A percentile compares a stretch with the other conserved stretches of the same genome.
phyloP scores from a whole-genome alignment of 352 stramenopile species.

The Pythium insidiosum region DNA sequence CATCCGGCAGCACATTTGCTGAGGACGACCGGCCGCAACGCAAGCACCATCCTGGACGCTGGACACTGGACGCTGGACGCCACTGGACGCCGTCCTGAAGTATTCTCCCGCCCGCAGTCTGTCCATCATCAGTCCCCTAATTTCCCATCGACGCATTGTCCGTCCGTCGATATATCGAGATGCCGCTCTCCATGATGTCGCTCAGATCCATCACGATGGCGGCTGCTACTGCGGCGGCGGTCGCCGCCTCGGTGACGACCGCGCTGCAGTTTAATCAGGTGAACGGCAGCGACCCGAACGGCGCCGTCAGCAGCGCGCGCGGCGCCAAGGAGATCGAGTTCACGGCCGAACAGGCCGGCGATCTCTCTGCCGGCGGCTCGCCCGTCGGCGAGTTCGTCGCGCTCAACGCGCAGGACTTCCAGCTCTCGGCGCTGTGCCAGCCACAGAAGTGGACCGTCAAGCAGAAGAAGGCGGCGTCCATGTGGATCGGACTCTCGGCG shows the following conservation, averaged over 20 bases:
- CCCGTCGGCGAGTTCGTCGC: conserved; percentile 21
- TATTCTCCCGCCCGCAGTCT: too few species aligned
- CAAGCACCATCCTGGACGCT: too few species aligned
- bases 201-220: too few species aligned
- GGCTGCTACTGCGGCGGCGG: background rate
- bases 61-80: background rate
- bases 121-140: too few species aligned
- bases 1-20: too few species aligned
- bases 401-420: conserved; percentile 24
- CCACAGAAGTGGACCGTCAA: conserved; percentile 40
- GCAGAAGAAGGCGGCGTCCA: conserved; percentile 27
- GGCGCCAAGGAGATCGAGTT: conserved; percentile 1
- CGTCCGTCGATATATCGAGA: too few species aligned
- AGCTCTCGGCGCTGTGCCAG: conserved; percentile 24
- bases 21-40: too few species aligned
- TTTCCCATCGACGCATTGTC: conserved; percentile 5
- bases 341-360: conserved; percentile 7
- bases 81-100: too few species aligned
- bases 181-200: too few species aligned
- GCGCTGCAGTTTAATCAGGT: too few species aligned
- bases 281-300: background rate
- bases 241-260: background rate
- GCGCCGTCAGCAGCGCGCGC: background rate
- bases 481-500: conserved; percentile 32
- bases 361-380: conserved; percentile 25